Evolutionary conservation across 2,329 filamentous ascomycete genomes (phyloP).

Genomic region (Fusarium sp.): DNA sequence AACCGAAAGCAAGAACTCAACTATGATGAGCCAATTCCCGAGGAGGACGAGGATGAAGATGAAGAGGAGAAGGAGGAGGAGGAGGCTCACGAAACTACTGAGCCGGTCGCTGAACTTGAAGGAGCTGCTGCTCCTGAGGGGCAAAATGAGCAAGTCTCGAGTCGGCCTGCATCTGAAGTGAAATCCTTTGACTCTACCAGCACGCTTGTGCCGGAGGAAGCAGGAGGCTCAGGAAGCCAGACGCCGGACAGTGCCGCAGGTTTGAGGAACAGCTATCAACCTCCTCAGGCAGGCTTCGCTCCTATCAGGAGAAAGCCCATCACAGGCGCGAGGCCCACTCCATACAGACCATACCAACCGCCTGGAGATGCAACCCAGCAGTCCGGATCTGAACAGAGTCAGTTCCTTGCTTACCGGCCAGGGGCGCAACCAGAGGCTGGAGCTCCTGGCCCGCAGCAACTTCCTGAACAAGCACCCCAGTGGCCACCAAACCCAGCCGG

Average conservation of each 20-base stretch:
- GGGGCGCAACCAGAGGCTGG: not conserved
- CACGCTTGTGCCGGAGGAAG: not conserved
- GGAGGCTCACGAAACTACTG: not conserved
- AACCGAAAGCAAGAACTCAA: constrained; percentile 23
- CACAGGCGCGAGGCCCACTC: not conserved
- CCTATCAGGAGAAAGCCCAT: constrained; percentile 31
- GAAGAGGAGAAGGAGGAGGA: not conserved
- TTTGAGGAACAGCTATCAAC: not conserved
- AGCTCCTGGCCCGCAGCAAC: not conserved
- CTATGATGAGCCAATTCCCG: constrained; percentile 6
- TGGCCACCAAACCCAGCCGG: not conserved
- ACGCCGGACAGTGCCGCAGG: not conserved
- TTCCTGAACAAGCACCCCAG: not conserved
- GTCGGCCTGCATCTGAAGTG: not conserved
- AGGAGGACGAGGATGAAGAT: not conserved
- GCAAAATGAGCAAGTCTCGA: not conserved
- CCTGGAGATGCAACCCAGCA: constrained; percentile 1
- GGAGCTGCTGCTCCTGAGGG: not conserved
- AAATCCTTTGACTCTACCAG: not conserved
- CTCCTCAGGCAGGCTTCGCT: not conserved
- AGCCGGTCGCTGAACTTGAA: not conserved
- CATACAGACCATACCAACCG: constrained; percentile 22
- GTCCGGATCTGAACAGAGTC: not conserved
- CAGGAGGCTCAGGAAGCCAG: not conserved
- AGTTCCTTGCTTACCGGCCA: constrained; percentile 20